phyloP scores from a whole-genome alignment of 1,284 basidiomycete genomes.

The Exobasidium cylindrosporum region DNA sequence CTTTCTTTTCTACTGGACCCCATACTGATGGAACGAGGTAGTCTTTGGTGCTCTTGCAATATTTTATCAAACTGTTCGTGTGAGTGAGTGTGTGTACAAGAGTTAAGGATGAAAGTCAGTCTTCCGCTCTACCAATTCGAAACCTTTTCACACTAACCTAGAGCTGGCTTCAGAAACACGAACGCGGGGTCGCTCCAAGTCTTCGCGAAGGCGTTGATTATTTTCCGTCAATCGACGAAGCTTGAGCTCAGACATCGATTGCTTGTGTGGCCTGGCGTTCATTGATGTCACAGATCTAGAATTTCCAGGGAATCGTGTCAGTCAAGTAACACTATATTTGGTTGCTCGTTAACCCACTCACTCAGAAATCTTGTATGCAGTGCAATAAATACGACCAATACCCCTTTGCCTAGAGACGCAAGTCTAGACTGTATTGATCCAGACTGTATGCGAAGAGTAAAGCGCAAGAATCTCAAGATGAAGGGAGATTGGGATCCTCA shows the following conservation, averaged over 20 bases:
- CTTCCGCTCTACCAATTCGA: not conserved
- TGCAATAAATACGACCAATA: no score
- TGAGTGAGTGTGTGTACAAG: no score
- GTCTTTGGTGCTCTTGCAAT: conserved; percentile 84
- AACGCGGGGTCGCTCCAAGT: conserved; percentile 79
- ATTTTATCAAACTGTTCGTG: conserved; percentile 79
- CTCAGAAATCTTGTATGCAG: no score
- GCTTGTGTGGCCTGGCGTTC: conserved; percentile 65
- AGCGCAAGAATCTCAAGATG: no score
- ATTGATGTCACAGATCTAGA: no score
- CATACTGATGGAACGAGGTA: conserved; percentile 85
- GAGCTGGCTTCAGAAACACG: conserved; percentile 85
- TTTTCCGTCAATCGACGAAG: conserved; percentile 87
- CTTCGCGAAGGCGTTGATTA: conserved; percentile 84
- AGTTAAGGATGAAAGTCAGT: conserved; percentile 11
- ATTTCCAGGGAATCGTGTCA: no score
- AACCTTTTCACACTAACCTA: conserved; percentile 64
- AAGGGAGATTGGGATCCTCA: no score
- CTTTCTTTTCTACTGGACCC: conserved; percentile 83
- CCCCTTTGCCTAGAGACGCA: no score
- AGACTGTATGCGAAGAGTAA: no score
- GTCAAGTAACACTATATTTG: no score
- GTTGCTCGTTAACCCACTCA: no score
- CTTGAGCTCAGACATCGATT: conserved; percentile 87
- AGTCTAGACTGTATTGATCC: no score